Percentiles rank a stretch among this genome's conserved stretches.
Conservation (phyloP, 1,284 basidiomycete species). For the Apiotrichum sp. region DNA sequence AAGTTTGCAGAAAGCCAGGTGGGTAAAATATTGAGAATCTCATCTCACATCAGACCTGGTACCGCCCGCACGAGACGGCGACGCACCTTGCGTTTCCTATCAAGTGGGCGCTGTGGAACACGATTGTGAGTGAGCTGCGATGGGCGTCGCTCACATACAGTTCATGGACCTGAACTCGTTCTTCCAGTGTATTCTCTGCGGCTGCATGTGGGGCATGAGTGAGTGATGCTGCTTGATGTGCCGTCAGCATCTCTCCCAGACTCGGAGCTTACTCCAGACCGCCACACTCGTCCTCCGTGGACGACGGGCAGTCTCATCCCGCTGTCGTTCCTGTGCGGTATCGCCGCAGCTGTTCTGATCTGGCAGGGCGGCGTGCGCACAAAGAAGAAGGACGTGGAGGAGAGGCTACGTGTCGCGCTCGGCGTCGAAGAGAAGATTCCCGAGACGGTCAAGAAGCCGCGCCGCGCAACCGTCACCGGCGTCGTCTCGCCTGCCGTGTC, state of each 20-base stretch:
- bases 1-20: constrained; percentile 44
- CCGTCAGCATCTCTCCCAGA: too few relatives aligned
- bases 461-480: constrained; percentile 9
- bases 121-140: constrained; percentile 28
- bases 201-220: constrained; percentile 73
- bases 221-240: constrained; percentile 9
- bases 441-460: constrained; percentile 4
- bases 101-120: constrained; percentile 52
- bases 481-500: too few relatives aligned
- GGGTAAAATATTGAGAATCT: background rate
- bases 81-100: constrained; percentile 80
- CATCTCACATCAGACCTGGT: constrained; percentile 64
- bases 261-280: constrained; percentile 18
- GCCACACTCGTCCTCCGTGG: constrained; percentile 49
- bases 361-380: constrained; percentile 69
- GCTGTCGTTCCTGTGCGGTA: constrained; percentile 70
- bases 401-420: constrained; percentile 63
- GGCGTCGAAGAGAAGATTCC: constrained; percentile 36
- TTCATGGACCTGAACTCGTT: constrained; percentile 73
- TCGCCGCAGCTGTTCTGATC: constrained; percentile 69
- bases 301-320: constrained; percentile 66
- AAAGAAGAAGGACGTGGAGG: constrained; percentile 68
- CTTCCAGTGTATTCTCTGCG: constrained; percentile 70
- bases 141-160: constrained; percentile 8
- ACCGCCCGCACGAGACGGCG: constrained; percentile 75